phyloP scores from a whole-genome alignment of 345 rosid species.

The Dipteronia dyeriana region DNA sequence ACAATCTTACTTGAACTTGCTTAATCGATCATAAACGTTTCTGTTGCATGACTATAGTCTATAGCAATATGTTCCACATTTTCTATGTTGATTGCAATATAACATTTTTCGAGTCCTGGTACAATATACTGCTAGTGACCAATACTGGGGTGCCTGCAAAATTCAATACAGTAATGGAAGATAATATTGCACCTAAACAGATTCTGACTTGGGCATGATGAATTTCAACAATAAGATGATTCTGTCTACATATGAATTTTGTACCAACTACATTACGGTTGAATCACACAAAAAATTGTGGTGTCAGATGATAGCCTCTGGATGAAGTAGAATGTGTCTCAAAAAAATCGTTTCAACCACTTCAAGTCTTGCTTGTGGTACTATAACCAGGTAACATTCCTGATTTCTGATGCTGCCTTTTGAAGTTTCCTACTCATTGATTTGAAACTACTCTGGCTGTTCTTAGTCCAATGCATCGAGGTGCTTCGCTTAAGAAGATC shows the following conservation, averaged over 20 bases:
- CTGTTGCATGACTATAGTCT: not conserved
- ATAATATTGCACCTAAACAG: not conserved
- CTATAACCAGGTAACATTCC: conserved; percentile 59
- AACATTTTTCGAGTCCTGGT: not conserved
- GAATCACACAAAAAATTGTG: not conserved
- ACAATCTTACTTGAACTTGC: not conserved
- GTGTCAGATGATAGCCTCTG: not conserved
- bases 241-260: not conserved
- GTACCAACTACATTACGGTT: not conserved
- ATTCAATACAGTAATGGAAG: not conserved
- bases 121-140: not conserved
- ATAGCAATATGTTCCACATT: not conserved
- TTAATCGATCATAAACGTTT: too few relatives aligned
- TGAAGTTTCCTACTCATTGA: conserved; percentile 78
- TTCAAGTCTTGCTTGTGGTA: not conserved
- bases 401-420: conserved; percentile 75
- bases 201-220: not conserved
- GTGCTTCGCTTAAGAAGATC: conserved; percentile 70
- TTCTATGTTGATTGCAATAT: not conserved
- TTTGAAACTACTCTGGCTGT: conserved; percentile 59
- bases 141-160: too few relatives aligned
- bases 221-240: too few relatives aligned
- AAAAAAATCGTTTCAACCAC: not conserved
- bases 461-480: conserved; percentile 65
- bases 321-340: not conserved